phyloP scores from a whole-genome alignment of 257 asterid genomes.

The Solanum megistacrolobum region DNA sequence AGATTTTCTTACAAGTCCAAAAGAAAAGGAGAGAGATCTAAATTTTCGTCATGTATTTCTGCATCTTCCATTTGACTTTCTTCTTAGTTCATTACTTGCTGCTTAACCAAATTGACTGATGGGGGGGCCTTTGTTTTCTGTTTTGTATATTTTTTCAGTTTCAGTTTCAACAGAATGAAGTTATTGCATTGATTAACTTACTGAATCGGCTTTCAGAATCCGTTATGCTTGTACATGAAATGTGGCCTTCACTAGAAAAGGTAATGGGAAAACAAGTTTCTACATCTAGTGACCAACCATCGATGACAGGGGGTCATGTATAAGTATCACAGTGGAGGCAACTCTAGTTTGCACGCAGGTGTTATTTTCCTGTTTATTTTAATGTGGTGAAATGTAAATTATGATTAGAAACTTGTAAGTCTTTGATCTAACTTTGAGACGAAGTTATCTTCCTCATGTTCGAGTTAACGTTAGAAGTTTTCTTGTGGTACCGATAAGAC shows the following conservation, averaged over 20 bases:
- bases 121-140: background rate
- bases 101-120: background rate
- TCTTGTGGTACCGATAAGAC: background rate
- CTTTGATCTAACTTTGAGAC: background rate
- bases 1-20: background rate
- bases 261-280: constrained; percentile 17
- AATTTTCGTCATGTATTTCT: background rate
- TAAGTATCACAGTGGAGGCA: background rate
- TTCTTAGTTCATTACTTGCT: background rate
- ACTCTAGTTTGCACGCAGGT: background rate
- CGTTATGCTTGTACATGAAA: constrained; percentile 31
- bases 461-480: background rate
- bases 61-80: background rate
- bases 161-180: constrained; percentile 57
- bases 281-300: constrained; percentile 7
- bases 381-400: background rate
- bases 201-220: constrained; percentile 59
- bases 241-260: constrained; percentile 26
- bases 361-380: background rate
- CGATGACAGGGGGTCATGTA: background rate
- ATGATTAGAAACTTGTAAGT: background rate
- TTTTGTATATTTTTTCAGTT: constrained; percentile 23
- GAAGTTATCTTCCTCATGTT: background rate
- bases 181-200: constrained; percentile 55
- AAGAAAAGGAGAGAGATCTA: background rate